Evolutionary conservation across 1,284 basidiomycete genomes (phyloP).

Genomic region (Moesziomyces aphidis): DNA sequence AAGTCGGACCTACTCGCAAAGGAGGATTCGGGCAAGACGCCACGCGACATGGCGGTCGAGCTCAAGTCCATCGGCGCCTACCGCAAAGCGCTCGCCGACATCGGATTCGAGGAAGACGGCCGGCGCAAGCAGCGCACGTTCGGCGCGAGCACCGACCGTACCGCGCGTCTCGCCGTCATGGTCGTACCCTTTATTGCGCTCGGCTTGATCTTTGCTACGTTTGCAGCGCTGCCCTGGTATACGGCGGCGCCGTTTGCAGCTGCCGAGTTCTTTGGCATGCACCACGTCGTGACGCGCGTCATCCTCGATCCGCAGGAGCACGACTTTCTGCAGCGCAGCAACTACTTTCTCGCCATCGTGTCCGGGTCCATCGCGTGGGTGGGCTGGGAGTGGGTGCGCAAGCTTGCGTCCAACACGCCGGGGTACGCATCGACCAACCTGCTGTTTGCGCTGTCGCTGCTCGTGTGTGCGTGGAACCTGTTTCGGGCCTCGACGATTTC

Average conservation of each 20-base stretch:
- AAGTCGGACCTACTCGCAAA: conserved; percentile 85
- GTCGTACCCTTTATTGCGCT: conserved; percentile 81
- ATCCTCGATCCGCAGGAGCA: conserved; percentile 43
- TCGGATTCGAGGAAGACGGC: conserved; percentile 73
- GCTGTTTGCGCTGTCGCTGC: conserved; percentile 77
- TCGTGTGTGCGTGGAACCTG: conserved; percentile 86
- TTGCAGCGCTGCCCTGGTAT: conserved; percentile 88
- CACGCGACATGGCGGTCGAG: conserved; percentile 93
- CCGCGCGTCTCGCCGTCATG: conserved; percentile 85
- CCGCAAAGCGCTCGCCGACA: conserved; percentile 86
- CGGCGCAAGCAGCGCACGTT: conserved; percentile 36
- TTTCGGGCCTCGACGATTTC: conserved; percentile 88
- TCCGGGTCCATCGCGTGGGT: conserved; percentile 88
- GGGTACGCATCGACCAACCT: conserved; percentile 79
- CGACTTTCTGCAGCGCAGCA: conserved; percentile 68
- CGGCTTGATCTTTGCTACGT: conserved; percentile 83
- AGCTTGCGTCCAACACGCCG: conserved; percentile 68
- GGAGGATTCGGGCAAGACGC: conserved; percentile 86
- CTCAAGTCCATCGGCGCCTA: conserved; percentile 83
- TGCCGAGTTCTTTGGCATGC: conserved; percentile 90
- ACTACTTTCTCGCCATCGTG: conserved; percentile 93
- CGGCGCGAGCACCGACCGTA: conserved; percentile 78
- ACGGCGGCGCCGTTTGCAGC: conserved; percentile 83
- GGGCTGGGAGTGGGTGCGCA: conserved; percentile 79
- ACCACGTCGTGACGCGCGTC: conserved; percentile 74